Base-by-base conservation (phyloP, 768 basidiomycete species). In the Leccinellum luteum region DNA sequence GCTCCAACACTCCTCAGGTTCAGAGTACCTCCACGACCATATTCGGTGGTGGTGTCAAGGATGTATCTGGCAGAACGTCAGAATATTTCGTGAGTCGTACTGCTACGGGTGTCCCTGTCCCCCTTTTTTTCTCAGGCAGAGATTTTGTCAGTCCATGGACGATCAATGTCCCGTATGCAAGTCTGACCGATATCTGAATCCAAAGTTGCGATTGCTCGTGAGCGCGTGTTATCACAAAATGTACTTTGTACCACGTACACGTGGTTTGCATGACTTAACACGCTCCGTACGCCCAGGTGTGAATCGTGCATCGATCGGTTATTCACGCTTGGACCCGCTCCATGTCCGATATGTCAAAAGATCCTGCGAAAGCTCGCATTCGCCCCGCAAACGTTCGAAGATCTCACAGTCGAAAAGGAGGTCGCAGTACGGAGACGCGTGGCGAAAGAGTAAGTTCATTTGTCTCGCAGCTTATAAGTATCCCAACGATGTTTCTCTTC, bases 161-260 rank as follows among this genome's bases (percentile, higher is more conserved):
- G 97, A 99, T 72, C 87, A 91, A 69, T 99, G 97, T 76, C 96
- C 96, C 0, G 90, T 98, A 2, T 98, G 97, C 80, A 94, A 94
- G 73, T 94, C 92, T 41, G 97, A 99, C 72, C 79, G 96, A 54
- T 98, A 97, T 70, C 79, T 97, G 57, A 97, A 98, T 66, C 93
- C 94, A 21, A 96, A 95, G 68, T 78, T 99, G 32, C 85, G 96
- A 44, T 79, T 99, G 38, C 82, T 98, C 50, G 94, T 99, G 64
- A 94, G 92, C 72, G 88, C 92, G 15, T 99, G 97, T 72, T 99
- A 97, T 74, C 97, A 99, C 75, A 97, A 97, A 81, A 96, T 98
- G 97, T 94, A 62, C 60, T 78, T 28, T 73, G 32, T 48, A 56
- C 51, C 30, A 23, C 31, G 25, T 23, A 21, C 25, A 28, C 28